Conservation (phyloP, 2,329 filamentous ascomycete species). For the Harringtonia aguacate region DNA sequence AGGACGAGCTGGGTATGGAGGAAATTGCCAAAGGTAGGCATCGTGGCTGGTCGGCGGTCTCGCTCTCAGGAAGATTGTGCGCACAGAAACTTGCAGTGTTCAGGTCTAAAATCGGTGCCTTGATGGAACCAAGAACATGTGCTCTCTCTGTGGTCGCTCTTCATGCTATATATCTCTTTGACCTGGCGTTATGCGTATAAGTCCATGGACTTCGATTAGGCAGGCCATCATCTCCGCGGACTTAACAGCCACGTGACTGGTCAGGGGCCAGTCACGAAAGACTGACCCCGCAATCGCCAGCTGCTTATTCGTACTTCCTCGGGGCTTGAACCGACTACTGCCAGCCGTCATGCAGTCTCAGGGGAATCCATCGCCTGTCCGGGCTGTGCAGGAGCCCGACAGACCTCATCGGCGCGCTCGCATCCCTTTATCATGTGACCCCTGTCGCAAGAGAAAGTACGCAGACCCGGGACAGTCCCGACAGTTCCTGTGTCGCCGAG, state of each 20-base stretch:
- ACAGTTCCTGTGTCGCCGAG: not conserved
- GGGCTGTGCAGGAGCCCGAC: not conserved
- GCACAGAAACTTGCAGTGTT: no score
- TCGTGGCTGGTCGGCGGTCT: no score
- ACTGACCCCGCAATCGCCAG: no score
- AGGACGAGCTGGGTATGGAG: not conserved
- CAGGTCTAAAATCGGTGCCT: not conserved
- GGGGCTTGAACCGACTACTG: no score
- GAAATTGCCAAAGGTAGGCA: not conserved
- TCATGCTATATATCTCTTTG: not conserved
- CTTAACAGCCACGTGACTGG: not conserved
- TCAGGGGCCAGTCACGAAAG: not conserved
- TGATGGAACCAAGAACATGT: not conserved
- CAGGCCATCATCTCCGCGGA: not conserved
- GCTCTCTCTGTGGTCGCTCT: not conserved
- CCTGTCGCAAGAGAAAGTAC: not conserved
- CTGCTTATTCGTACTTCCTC: no score
- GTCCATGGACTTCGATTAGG: no score
- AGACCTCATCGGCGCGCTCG: not conserved
- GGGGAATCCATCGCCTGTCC: not conserved
- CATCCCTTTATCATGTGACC: constrained; percentile 1
- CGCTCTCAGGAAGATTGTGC: no score
- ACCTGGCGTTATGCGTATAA: no score
- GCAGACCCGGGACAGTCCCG: not conserved
- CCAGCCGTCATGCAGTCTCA: not conserved